Base-by-base conservation (phyloP, 495 filamentous ascomycete genomes). In the Annulohypoxylon bovei region DNA sequence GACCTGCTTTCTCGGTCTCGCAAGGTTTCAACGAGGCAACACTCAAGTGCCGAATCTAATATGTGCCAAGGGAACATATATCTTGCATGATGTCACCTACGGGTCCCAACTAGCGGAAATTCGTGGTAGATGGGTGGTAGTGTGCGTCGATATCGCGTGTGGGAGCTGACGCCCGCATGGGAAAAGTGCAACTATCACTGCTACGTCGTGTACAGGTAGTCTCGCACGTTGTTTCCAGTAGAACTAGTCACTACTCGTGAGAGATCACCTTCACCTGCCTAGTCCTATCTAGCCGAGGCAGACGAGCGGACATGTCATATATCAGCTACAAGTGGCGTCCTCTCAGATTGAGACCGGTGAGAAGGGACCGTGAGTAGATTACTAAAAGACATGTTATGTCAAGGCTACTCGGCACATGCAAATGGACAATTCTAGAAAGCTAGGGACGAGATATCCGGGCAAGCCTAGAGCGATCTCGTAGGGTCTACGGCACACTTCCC, bases 61-160 rank as follows among this genome's bases (percentile, higher is more conserved):
- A 69, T 72, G 35, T 37, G 70, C 70, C 63, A 72, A 65, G 70
- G 49, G 39, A 61, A 30, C 61, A 20, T 50, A 18, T 58, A 65
- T 72, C 65, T 72, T 53, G 70, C 61, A 68, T 72, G 65, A 72
- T 72, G 60, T 65, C 70, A 65, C 65, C 54, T 62, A 60, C 42
- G 18, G 44, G 37, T 57, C 55, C 64, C 54, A 46, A 23, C 42
- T 42, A 52, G 60, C 28, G 22, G 37, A 7, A 23, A 37, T 20
- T 46, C 35, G 28, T 54, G 54, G 60, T 61, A 54, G 25, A 16
- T 56, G 23, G 40, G 30, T 57, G 20, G 62, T 39, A 59, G 37
- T 28, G 28, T 16, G 23, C 23, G 32, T 70, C 40, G 18, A 62
- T 18, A 52, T 62, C 32, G 54, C 69, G 54, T 60, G 58, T 64